Evolutionary conservation across 2,329 filamentous ascomycete species (phyloP), one percentile per base, ranked within the genome.

Genomic region (Scolecobasidium constrictum): DNA sequence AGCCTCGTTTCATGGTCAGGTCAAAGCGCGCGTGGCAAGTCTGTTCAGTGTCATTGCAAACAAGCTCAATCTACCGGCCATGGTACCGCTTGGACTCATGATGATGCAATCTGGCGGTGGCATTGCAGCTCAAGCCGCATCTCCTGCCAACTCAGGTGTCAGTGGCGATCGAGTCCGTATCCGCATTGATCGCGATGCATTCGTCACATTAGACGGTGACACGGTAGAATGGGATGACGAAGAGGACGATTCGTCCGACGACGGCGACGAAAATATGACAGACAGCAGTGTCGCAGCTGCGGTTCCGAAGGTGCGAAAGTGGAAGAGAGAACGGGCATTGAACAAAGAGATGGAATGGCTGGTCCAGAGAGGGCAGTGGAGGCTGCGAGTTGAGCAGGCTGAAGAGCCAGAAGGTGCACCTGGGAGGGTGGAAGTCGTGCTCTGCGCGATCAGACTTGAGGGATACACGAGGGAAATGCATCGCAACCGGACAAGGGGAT

Each of bases 1-100:
- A 2, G 80, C 78, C 2, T 78, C 84, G 48, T 93, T 95, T 62
- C 75, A 83, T 51, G 76, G 77, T 12, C 73, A 83, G 37, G 76
- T 79, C 4, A 81, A 82, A 50, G 71, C 75, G 9, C 74, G 85
- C 41, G 70, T 95, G 15, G 72, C 77, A 0, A 80, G 78, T 43
- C 66, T 95, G 4, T 77, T 93, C 49, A 81, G 86, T 52, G 81
- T 94, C 6, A 72, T 94, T n/a, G 77, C 83, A 2, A 81, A 80
- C 23, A 93, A 90, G 58, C 73, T 92, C 50, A 83, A 81, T 48
- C 60, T 87, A 4, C 77, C 82, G 0, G 61, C 65, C 12, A 67
- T 65, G 7, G n/a, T 45, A 17, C 76, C 81, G 0, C 60, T 83
- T 1, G 81, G 82, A 5, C 63, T 84, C 28, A 69, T 84, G 58